Evolutionary conservation across 768 basidiomycete species (phyloP), one percentile per base, ranked within the genome.

Genomic region (Saitozyma sp.): DNA sequence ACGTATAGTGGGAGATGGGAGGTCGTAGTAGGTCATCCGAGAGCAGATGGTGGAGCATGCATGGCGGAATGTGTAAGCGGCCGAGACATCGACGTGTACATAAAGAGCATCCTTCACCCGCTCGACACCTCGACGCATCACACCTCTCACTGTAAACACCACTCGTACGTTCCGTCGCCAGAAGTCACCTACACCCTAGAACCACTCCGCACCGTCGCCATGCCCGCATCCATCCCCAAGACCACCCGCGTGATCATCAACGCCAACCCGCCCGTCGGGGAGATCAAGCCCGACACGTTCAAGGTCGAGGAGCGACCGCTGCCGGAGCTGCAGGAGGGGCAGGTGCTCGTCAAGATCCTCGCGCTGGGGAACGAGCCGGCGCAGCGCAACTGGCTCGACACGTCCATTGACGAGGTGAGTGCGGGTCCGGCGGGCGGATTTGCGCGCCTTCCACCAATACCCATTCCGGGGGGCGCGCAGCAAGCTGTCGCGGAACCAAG

Each of bases 341-440:
- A 78, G 54, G 59, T 79, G 50, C 58, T 78, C 40, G 49, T 78
- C 64, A 66, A 74, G 62, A 40, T 59, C 10, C 50, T 50, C 20
- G 69, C 68, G 43, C 39, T 78, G 39, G 68, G 69, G 7, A 78
- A 78, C 54, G 74, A 75, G 46, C 78, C 76, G 0, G 76, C 76
- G 16, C 70, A 73, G 65, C 53, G 71, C 8, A 58, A 51, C 16
- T 72, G 71, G 68, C 69, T 75, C 54, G 59, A 62, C 20, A 54
- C 41, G 16, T 41, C 49, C 46, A 65, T 58, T 39, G 68, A 68
- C 38, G 63, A 62, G 11, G 63, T 54, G 45, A 51, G 66, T 53
- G 2, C 45, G 13, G 11, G 13, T 46, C 45, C 45, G n/a, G 45
- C 2, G 45, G 29, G 29, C 29, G 29, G 29, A 5, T 29, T 29